Base-by-base conservation (phyloP, 1,139 yeast species). In the Waltiozyma sp. region DNA sequence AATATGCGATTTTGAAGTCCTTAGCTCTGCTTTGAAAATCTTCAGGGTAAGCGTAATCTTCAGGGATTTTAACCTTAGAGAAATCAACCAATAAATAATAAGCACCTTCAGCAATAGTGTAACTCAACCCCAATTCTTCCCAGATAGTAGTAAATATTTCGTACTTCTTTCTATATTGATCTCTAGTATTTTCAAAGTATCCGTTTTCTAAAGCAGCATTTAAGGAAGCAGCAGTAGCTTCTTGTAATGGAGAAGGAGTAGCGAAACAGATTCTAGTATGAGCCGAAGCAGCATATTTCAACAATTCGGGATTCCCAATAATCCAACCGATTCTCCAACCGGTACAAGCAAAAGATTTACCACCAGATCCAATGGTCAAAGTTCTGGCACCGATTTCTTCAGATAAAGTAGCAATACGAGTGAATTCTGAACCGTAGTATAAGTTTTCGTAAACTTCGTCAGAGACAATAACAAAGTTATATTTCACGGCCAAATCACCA, bases 321-420 rank as follows among this genome's bases (percentile, higher is more conserved):
- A 89, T 73, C 91, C 94, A 91, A 43, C 98, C 98, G 43, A 91
- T 76, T 68, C 98, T 79, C 96, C 97, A 91, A 44, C 98, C 98
- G 23, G 98, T 91, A 37, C 96, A 96, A 23, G 96, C 95, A 67
- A 91, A 91, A 0, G 95, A 80, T 64, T 91, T 91, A 47, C 98
- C 98, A 6, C 96, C 98, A 28, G 96, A 86, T 0, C 97, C 97
- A 18, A 91, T 94, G 7, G 96, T 82, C 45, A 91, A 67, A 0
- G 96, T 86, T 55, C 91, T 69, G 44, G 77, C 75, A 26, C 77
- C 80, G 48, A 88, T 74, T 56, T 87, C 95, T 3, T 89, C 88
- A 5, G 80, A 68, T 45, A 91, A 66, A 2, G 85, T 75, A 2
- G 96, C 95, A 41, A 94, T 84, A 57, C 97, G 75, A 8, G 89